Conservation (phyloP, 768 basidiomycete genomes). For the Lactifluus echinatus region DNA sequence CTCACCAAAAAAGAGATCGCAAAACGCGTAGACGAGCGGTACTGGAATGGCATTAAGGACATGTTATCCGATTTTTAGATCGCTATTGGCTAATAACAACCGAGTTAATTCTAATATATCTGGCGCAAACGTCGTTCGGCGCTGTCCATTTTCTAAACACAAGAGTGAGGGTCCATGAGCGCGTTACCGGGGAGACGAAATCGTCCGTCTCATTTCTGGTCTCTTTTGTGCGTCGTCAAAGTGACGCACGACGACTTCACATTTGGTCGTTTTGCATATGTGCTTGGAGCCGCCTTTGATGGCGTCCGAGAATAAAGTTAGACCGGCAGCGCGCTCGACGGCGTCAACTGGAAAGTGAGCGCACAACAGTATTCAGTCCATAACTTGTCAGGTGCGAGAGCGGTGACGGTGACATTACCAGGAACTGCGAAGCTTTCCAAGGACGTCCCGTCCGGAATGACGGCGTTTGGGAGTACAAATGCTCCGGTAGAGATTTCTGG, state of each 20-base stretch:
- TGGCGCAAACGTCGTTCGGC: background rate
- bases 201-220: slow-evolving; percentile 41
- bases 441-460: slow-evolving; percentile 77
- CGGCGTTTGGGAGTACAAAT: slow-evolving; percentile 93
- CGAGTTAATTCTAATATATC: too few species aligned
- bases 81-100: background rate
- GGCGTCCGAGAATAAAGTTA: slow-evolving; percentile 76
- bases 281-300: slow-evolving; percentile 70
- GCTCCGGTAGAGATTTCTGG: slow-evolving; percentile 82
- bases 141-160: background rate
- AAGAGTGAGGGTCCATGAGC: background rate
- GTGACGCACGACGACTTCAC: slow-evolving; percentile 76
- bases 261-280: slow-evolving; percentile 84
- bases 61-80: slow-evolving; percentile 59
- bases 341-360: slow-evolving; percentile 70
- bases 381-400: background rate
- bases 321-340: slow-evolving; percentile 84
- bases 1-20: slow-evolving; percentile 87
- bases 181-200: slow-evolving; percentile 35
- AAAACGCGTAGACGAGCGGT: slow-evolving; percentile 52
- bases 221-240: slow-evolving; percentile 89
- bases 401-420: slow-evolving; percentile 36
- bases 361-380: slow-evolving; percentile 3
- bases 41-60: slow-evolving; percentile 73
- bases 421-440: slow-evolving; percentile 77